phyloP scores from a whole-genome alignment of 768 basidiomycete genomes.

The Serendipita indica region DNA sequence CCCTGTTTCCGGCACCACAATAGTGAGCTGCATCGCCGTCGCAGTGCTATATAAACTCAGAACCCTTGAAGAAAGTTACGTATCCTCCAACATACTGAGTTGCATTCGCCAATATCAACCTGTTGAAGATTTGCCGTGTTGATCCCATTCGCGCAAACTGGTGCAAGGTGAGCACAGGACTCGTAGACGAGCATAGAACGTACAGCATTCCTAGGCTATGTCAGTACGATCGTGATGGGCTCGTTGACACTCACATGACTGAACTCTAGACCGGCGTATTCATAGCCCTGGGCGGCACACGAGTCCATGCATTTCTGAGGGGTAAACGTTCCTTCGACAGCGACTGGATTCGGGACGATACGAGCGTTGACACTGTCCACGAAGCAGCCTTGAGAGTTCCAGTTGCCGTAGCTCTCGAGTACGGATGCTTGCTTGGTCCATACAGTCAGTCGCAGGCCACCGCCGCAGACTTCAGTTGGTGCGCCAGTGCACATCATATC shows the following conservation, averaged over 20 bases:
- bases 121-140: background rate
- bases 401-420: background rate
- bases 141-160: background rate
- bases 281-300: background rate
- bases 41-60: background rate
- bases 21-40: background rate
- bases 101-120: background rate
- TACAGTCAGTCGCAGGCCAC: background rate
- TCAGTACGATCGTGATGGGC: background rate
- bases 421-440: background rate
- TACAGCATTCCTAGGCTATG: slow-evolving; percentile 1
- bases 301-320: background rate
- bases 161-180: background rate
- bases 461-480: slow-evolving; percentile 9
- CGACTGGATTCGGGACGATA: background rate
- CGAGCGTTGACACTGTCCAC: background rate
- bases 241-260: background rate
- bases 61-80: background rate
- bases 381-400: slow-evolving; percentile 2
- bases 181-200: background rate
- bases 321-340: background rate
- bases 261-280: background rate
- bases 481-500: slow-evolving; percentile 11
- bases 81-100: background rate
- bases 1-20: background rate